Evolutionary conservation across 768 basidiomycete genomes (phyloP).

Genomic region (Amanita pallidorosea): DNA sequence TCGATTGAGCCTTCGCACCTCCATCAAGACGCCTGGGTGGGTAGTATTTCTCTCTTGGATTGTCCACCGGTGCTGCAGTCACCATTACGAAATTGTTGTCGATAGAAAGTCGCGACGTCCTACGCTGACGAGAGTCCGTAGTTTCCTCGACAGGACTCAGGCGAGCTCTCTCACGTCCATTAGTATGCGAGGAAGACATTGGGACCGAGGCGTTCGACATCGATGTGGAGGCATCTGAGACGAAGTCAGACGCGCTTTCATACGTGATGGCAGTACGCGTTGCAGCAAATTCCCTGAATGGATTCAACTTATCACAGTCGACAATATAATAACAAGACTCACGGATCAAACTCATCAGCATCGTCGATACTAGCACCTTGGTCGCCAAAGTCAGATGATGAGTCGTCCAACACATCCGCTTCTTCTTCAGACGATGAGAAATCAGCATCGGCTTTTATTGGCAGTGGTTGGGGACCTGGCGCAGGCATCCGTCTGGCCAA

Average conservation of each 20-base stretch:
- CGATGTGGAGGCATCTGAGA: slow-evolving; percentile 52
- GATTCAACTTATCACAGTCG: background rate
- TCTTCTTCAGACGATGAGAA: slow-evolving; percentile 50
- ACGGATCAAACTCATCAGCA: slow-evolving; percentile 77
- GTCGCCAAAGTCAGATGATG: slow-evolving; percentile 37
- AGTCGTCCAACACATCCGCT: slow-evolving; percentile 37
- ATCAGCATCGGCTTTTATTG: slow-evolving; percentile 26
- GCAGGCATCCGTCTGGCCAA: slow-evolving; percentile 48
- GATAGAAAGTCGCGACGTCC: slow-evolving; percentile 17
- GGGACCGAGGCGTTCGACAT: slow-evolving; percentile 44
- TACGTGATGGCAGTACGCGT: slow-evolving; percentile 42
- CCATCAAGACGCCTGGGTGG: slow-evolving; percentile 7
- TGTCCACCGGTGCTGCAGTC: slow-evolving; percentile 22
- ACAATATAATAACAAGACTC: slow-evolving; percentile 16
- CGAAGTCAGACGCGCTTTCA: slow-evolving; percentile 53
- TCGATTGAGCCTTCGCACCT: slow-evolving; percentile 7
- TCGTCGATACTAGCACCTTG: slow-evolving; percentile 47
- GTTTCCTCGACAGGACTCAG: slow-evolving; percentile 59
- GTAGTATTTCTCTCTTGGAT: slow-evolving; percentile 10
- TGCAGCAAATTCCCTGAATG: slow-evolving; percentile 55
- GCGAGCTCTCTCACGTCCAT: slow-evolving; percentile 30
- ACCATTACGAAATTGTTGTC: slow-evolving; percentile 48
- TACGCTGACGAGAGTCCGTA: slow-evolving; percentile 10
- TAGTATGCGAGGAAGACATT: slow-evolving; percentile 34
- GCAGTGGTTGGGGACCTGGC: slow-evolving; percentile 20